These are phyloP conservation scores for Shiraia sp. DNA, from an alignment of 2,329 filamentous ascomycete genomes.

Conservation along the genomic window DNA sequence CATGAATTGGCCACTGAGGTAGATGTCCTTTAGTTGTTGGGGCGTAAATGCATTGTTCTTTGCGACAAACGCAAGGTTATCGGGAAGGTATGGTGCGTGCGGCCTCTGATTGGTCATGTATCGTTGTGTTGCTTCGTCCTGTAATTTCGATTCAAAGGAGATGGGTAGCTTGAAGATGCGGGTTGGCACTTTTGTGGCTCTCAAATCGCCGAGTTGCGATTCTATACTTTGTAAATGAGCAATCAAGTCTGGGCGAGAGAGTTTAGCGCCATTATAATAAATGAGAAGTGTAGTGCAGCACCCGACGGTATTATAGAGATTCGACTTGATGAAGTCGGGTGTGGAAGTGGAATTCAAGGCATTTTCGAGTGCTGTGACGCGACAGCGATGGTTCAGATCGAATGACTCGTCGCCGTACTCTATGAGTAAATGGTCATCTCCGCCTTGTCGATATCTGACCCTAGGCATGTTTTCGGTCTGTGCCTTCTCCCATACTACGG, in stretches of 20 bases:
- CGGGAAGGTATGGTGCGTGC: conserved; percentile 65
- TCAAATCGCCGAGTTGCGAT: conserved; percentile 48
- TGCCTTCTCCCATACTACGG: conserved; percentile 34
- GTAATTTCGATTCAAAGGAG: conserved; percentile 48
- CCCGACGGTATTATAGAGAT: conserved; percentile 57
- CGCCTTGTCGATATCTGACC: conserved; percentile 36
- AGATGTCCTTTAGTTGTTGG: conserved; percentile 56
- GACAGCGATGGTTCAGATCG: conserved; percentile 61
- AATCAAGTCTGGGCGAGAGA: conserved; percentile 44
- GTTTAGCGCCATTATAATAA: conserved; percentile 46
- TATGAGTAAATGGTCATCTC: conserved; percentile 57
- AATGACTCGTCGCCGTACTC: conserved; percentile 62
- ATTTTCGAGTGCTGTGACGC: conserved; percentile 58
- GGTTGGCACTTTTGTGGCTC: conserved; percentile 47
- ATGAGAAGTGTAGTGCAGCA: conserved; percentile 52
- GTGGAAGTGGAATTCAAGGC: conserved; percentile 49
- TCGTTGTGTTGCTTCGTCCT: conserved; percentile 58
- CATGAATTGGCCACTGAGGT: conserved; percentile 56
- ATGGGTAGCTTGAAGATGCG: conserved; percentile 50
- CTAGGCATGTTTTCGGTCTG: conserved; percentile 21
- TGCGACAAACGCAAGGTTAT: conserved; percentile 63
- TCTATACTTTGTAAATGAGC: conserved; percentile 46
- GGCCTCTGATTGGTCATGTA: conserved; percentile 66
- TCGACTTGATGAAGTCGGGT: conserved; percentile 42
- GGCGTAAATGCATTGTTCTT: conserved; percentile 58